These are phyloP conservation scores for Linum tenue DNA, from an alignment of 345 rosid species.

Conservation along the genomic window DNA sequence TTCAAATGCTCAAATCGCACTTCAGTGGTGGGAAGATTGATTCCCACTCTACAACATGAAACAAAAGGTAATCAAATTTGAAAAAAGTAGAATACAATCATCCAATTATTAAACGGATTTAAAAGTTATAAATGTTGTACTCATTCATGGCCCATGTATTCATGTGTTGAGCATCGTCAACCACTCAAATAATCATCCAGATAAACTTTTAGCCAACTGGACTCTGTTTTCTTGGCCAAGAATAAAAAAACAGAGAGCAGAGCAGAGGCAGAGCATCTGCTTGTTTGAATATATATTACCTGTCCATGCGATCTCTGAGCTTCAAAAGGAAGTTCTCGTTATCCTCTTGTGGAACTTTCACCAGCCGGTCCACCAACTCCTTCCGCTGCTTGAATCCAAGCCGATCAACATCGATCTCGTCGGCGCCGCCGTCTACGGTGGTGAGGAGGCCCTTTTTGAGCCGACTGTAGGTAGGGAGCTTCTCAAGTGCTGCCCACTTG, in stretches of 20 bases:
- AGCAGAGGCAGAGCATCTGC: too few relatives aligned
- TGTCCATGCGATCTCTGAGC: slow-evolving; percentile 17
- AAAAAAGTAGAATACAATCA: too few relatives aligned
- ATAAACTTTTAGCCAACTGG: too few relatives aligned
- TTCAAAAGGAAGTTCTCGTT: slow-evolving; percentile 20
- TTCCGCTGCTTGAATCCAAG: slow-evolving; percentile 24
- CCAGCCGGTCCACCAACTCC: slow-evolving; percentile 13
- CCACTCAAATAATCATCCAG: too few relatives aligned
- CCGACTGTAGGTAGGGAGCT: neutral
- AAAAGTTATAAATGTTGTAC: too few relatives aligned
- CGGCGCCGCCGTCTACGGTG: slow-evolving; percentile 2
- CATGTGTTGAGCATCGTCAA: too few relatives aligned
- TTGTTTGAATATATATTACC: slow-evolving; percentile 2
- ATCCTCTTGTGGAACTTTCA: slow-evolving; percentile 15
- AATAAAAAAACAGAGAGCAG: too few relatives aligned
- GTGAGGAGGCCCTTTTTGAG: slow-evolving; percentile 1
- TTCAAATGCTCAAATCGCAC: slow-evolving; percentile 42
- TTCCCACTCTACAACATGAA: slow-evolving; percentile 37
- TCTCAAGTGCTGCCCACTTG: slow-evolving; percentile 2
- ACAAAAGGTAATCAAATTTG: neutral
- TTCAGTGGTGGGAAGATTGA: slow-evolving; percentile 38
- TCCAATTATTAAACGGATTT: neutral
- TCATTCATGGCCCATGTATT: too few relatives aligned
- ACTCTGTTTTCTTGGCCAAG: too few relatives aligned
- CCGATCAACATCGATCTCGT: slow-evolving; percentile 16